Percentiles rank a stretch among this genome's conserved stretches.
Conservation (phyloP, 2,329 filamentous ascomycete species). For the Trichoderma polysporum region DNA sequence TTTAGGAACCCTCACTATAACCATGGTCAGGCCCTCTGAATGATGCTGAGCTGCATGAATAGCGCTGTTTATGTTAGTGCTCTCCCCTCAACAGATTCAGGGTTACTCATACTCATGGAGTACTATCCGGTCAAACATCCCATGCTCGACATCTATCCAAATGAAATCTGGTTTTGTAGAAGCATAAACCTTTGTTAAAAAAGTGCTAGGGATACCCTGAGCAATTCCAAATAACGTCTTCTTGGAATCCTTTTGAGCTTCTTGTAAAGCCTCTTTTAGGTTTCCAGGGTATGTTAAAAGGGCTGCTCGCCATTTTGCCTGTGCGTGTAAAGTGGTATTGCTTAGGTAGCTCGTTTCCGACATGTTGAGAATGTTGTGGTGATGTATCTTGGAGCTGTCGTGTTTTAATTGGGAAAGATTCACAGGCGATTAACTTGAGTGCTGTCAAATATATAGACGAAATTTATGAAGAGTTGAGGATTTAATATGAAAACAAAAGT, state of each 20-base stretch:
- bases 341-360: conserved; percentile 2
- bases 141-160: conserved; percentile 18
- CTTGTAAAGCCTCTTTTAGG: conserved; percentile 1
- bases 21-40: conserved; percentile 11
- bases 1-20: not conserved
- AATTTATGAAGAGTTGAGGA: too few species aligned
- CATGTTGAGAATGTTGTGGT: not conserved
- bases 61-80: not conserved
- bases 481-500: not conserved
- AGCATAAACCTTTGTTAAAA: conserved; percentile 9
- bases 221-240: conserved; percentile 6
- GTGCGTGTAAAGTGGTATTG: not conserved
- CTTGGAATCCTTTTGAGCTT: conserved; percentile 6
- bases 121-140: conserved; percentile 12
- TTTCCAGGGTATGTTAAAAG: conserved; percentile 13
- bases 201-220: conserved; percentile 6
- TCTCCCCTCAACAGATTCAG: too few species aligned
- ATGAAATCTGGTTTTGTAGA: conserved; percentile 6
- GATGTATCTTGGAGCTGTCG: not conserved
- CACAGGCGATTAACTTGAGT: too few species aligned
- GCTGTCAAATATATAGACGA: not conserved
- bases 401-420: not conserved
- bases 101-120: conserved; percentile 4
- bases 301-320: conserved; percentile 5
- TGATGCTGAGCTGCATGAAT: conserved; percentile 13